Evolutionary conservation across 805 yeast genomes (phyloP).

Genomic region (Phaffomyces opuntiae): DNA sequence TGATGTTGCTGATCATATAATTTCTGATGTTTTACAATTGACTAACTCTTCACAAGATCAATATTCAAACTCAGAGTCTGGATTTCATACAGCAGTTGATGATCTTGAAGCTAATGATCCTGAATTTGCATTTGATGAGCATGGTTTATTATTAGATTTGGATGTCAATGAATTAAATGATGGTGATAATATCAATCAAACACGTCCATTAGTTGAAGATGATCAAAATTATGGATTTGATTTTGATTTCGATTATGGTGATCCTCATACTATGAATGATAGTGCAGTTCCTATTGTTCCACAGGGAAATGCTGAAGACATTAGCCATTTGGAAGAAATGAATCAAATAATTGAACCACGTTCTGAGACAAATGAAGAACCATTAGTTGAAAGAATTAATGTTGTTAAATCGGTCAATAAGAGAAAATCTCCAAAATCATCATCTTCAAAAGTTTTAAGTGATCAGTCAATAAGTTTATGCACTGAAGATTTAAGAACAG

Average conservation of each 20-base stretch:
- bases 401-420: background rate
- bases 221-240: constrained; percentile 3
- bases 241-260: constrained; percentile 6
- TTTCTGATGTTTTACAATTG: constrained; percentile 3
- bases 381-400: background rate
- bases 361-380: background rate
- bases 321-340: background rate
- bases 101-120: constrained; percentile 14
- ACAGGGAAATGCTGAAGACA: background rate
- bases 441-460: background rate
- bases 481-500: constrained; percentile 18
- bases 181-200: background rate
- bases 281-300: background rate
- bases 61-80: background rate
- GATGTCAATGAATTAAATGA: background rate
- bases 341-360: constrained; percentile 9
- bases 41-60: background rate
- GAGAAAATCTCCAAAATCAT: background rate
- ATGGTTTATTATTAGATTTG: constrained; percentile 19
- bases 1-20: constrained; percentile 13
- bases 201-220: background rate
- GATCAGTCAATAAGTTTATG: constrained; percentile 15
- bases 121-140: constrained; percentile 22
- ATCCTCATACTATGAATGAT: background rate
- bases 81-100: constrained; percentile 1